Base-by-base conservation (phyloP, 164 flowering plant species). In the Dillenia suffruticosa region DNA sequence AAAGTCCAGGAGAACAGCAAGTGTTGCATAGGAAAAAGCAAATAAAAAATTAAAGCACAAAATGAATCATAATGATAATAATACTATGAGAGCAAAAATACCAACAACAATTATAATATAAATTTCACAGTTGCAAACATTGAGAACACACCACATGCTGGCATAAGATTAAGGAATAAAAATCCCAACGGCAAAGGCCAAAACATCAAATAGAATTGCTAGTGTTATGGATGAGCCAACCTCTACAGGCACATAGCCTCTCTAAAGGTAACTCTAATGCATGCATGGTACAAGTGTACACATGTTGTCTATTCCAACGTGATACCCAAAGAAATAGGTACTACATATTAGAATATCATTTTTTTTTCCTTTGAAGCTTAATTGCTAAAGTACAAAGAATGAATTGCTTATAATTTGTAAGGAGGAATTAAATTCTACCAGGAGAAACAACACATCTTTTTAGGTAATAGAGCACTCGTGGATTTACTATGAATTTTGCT, bases 261-360 rank as follows among this genome's bases (percentile, higher is more conserved):
- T 90, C 98, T 62, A 90, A 71, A 53, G 94, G 85, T 79, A 93
- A 68, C 51, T 88, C 96, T 62, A 75, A 10, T 49, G 85, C 76
- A 66, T 93, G 98, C 64, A 92, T 75, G 90, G 87, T 54, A 93
- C 98, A 67, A 93, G 74, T 64, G 90, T 93, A 67, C 98, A 93
- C 98, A 93, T 93, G 72, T 93, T 93, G 76, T 93, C 98, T 59
- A 93, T 97, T 56, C 99, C 99, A 71, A 95, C 99, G 98, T 95
- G 79, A 64, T 54, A 57, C 13, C 12, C 47, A 49, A 51, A 16
- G 14, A 12, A 56, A 56, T 1, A 24, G 3, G 26, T 24, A 24
- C 3, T 24, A 3, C 26, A 24, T 24, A 24, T 24, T 3, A 24
- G 26, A 24, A 24, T 24, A 24, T 24, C 26, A 24, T 3, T 24